Base-by-base conservation (phyloP, 192 early-diverging fungal species). In the Diversispora epigaea region DNA sequence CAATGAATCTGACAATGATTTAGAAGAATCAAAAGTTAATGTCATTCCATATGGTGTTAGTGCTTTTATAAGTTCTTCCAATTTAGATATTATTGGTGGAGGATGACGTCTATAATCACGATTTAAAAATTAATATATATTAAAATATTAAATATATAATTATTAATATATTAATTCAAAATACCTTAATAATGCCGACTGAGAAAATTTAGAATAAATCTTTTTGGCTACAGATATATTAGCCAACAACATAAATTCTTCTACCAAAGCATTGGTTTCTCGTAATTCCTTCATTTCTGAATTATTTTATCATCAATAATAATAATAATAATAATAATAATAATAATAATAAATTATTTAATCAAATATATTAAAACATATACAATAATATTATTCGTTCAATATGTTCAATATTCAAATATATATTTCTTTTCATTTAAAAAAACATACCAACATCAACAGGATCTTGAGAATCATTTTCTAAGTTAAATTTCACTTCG, bases 241-340 rank as follows among this genome's bases (percentile, higher is more conserved):
- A 68, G 98, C 98, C 58, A 97, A 79, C 77, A 97, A 86, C 95
- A 97, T 99, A 87, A 96, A 97, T 83, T 99, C 97, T 80, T 99
- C 97, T 60, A 99, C 96, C 78, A 99, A 80, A 11, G 91, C 90
- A 84, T 99, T 99, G 52, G 90, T 92, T 55, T 97, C 97, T 77
- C 90, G 89, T 52, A 94, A 75, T 61, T 91, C 86, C 78, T 94
- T 93, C 79, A 93, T 87, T 62, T 93, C 92, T 52, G 6, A 19
- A 4, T 76, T 54, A 54, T 17, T 10, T 32, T 54, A 54, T 54
- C 12, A 68, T 71, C 49, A 82, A 54, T 14, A 11, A 17, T 54
- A 54, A 17, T 54, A 54, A 17, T 17, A 54, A 54, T n/a, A n/a
- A n/a, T n/a, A n/a, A n/a, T n/a, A n/a, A n/a, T n/a, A 82, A 54